These are phyloP conservation scores for Kitagawia praeruptora DNA, from an alignment of 129 eudicot species.

Conservation along the genomic window DNA sequence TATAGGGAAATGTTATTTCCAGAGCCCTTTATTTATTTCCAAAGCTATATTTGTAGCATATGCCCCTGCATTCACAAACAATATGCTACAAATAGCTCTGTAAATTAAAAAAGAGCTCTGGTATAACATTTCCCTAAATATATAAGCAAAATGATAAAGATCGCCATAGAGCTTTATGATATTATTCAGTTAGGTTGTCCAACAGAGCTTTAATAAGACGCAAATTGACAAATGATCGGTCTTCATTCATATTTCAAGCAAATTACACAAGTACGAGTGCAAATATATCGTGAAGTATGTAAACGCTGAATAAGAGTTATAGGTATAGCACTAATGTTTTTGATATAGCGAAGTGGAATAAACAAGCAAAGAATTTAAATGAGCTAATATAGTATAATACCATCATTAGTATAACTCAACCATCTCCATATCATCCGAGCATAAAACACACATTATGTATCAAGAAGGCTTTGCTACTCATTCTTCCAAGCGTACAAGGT, in stretches of 20 bases:
- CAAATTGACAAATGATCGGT: not conserved
- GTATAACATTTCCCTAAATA: no score
- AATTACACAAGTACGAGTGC: not conserved
- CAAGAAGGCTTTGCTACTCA: constrained; percentile 29
- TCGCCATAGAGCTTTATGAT: not conserved
- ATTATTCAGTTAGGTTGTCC: not conserved
- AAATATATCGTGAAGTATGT: not conserved
- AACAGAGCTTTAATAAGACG: not conserved
- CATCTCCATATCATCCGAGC: constrained; percentile 8
- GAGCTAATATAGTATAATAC: not conserved
- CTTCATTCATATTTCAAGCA: not conserved
- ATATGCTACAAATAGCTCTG: no score
- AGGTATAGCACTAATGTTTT: not conserved
- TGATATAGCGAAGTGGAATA: not conserved
- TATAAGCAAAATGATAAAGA: not conserved
- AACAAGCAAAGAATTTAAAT: constrained; percentile 3
- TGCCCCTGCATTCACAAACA: no score
- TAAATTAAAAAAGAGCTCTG: no score
- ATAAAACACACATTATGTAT: constrained; percentile 7
- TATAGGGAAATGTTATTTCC: no score
- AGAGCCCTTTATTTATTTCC: no score
- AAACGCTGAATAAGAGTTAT: not conserved
- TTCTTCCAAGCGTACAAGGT: constrained; percentile 74
- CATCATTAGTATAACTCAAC: constrained; percentile 12
- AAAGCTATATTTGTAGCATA: no score